phyloP scores from a whole-genome alignment of 257 asterid species.

The Solanum ossicruentum region DNA sequence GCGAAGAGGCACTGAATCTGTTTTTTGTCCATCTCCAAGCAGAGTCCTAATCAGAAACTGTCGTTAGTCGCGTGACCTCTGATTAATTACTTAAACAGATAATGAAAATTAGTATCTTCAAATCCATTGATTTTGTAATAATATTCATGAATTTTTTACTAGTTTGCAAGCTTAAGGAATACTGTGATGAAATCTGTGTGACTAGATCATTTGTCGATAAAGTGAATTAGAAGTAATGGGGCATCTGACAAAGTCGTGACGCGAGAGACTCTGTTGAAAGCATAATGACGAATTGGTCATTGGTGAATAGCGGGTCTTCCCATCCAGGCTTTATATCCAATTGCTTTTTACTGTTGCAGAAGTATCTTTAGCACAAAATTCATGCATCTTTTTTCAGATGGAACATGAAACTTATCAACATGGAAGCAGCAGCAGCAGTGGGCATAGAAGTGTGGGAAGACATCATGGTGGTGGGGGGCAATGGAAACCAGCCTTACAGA shows the following conservation, averaged over 20 bases:
- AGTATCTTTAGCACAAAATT: neutral
- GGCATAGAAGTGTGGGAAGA: conserved; percentile 9
- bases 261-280: neutral
- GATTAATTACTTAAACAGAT: neutral
- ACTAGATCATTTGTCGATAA: neutral
- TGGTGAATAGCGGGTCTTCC: neutral
- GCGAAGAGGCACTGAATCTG: neutral
- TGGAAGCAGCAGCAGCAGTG: conserved; percentile 2
- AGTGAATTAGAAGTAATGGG: neutral
- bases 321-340: neutral
- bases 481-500: conserved; percentile 49
- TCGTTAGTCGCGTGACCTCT: neutral
- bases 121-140: neutral
- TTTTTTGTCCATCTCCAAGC: neutral
- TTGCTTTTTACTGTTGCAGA: neutral
- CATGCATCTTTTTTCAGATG: conserved; percentile 4
- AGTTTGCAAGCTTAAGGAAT: neutral
- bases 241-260: neutral
- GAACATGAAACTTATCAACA: neutral
- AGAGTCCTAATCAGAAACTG: neutral
- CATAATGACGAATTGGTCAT: neutral
- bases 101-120: neutral
- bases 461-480: conserved; percentile 29
- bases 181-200: neutral
- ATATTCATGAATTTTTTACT: neutral